These are phyloP conservation scores for Lactarius hengduanensis DNA, from an alignment of 768 basidiomycete species.

Conservation along the genomic window DNA sequence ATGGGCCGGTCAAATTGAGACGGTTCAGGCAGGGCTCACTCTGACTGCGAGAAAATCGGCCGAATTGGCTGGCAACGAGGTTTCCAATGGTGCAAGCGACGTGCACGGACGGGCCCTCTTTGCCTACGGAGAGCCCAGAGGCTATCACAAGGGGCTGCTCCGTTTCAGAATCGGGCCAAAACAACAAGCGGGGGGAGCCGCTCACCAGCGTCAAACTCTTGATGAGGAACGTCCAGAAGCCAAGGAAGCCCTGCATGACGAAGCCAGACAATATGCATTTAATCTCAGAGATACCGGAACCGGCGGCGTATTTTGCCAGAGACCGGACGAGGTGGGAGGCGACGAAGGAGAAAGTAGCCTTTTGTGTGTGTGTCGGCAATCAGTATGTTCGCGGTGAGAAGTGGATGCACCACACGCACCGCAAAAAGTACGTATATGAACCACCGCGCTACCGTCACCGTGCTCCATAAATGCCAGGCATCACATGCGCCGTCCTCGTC, in stretches of 20 bases:
- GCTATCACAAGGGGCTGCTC: slow-evolving; percentile 91
- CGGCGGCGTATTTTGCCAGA: slow-evolving; percentile 93
- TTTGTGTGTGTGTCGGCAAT: background rate
- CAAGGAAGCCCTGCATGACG: slow-evolving; percentile 93
- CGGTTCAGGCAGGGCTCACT: slow-evolving; percentile 46
- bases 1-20: slow-evolving; percentile 11
- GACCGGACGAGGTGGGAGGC: slow-evolving; percentile 87
- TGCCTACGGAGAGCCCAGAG: slow-evolving; percentile 94
- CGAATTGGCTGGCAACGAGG: slow-evolving; percentile 83
- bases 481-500: slow-evolving; percentile 79
- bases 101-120: slow-evolving; percentile 98
- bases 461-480: slow-evolving; percentile 92
- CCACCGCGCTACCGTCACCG: slow-evolving; percentile 70
- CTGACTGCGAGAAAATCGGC: slow-evolving; percentile 82
- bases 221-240: slow-evolving; percentile 85
- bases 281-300: slow-evolving; percentile 98
- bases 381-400: background rate
- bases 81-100: slow-evolving; percentile 93
- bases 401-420: slow-evolving; percentile 58
- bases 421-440: slow-evolving; percentile 86
- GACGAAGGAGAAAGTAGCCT: slow-evolving; percentile 81
- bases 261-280: slow-evolving; percentile 98
- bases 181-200: slow-evolving; percentile 19
- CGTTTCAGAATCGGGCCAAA: slow-evolving; percentile 19
- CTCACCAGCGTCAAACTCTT: slow-evolving; percentile 91